A percentile compares a stretch with the other conserved stretches of the same genome.
These are phyloP conservation scores for Backusella tuberculispora DNA, from an alignment of 192 early-diverging fungal genomes.

Conservation along the genomic window DNA sequence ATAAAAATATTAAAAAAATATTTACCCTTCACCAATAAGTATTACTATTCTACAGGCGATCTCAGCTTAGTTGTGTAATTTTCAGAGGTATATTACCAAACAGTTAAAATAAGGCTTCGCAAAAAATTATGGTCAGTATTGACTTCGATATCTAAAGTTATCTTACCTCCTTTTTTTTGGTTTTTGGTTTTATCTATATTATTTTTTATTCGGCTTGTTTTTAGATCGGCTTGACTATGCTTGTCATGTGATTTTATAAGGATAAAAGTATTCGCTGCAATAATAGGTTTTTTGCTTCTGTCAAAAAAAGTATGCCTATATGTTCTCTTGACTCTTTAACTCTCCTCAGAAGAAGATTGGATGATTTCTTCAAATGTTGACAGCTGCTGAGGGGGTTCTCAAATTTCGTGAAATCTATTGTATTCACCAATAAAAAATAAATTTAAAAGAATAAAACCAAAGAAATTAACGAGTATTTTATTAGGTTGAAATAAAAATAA, in stretches of 20 bases:
- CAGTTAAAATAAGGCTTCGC: constrained; percentile 49
- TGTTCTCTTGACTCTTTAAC: not conserved
- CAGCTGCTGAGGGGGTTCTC: constrained; percentile 14
- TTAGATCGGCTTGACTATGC: constrained; percentile 45
- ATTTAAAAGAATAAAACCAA: too few relatives aligned
- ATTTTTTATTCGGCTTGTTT: not conserved
- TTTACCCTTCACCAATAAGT: constrained; percentile 46
- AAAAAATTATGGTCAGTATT: constrained; percentile 40
- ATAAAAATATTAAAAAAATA: constrained; percentile 46
- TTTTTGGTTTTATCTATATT: not conserved
- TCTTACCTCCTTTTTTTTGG: not conserved
- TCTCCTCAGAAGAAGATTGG: not conserved
- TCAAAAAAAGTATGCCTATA: constrained; percentile 37
- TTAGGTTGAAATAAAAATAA: too few relatives aligned
- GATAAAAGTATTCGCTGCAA: constrained; percentile 54
- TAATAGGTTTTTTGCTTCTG: constrained; percentile 53
- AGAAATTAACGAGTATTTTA: too few relatives aligned
- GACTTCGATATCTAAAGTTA: constrained; percentile 24
- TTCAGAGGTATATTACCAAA: constrained; percentile 48
- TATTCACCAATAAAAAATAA: too few relatives aligned
- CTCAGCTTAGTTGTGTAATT: constrained; percentile 49
- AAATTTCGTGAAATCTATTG: too few relatives aligned
- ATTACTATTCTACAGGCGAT: constrained; percentile 52
- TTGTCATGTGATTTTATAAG: constrained; percentile 57
- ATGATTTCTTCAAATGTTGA: constrained; percentile 39